Base-by-base conservation (phyloP, 2,329 filamentous ascomycete genomes). In the Paecilomyces niveus region DNA sequence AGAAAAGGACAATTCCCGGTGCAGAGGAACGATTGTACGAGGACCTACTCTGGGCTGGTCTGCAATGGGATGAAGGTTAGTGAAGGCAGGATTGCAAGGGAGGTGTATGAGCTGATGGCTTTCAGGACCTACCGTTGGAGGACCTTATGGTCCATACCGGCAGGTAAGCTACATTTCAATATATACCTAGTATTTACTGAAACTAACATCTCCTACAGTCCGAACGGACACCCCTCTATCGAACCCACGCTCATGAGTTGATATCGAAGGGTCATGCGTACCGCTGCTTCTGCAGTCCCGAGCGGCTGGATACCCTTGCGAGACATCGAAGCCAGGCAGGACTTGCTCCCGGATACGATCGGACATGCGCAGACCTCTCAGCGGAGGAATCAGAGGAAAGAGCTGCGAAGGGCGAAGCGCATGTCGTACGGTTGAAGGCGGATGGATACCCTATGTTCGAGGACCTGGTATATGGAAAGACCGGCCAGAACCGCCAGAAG, bases 41-140 rank as follows among this genome's bases (percentile, higher is more conserved):
- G 59, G 93, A 97, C 70, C 75, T 99, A 57, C 81, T 82, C 76
- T 99, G 94, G 94, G 89, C 92, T 18, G 92, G 92, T 0, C 77
- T 99, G 32, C 78, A 88, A 56, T 99, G 93, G 93, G 92, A 97
- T 74, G 95, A 99, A 84, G 92, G 87, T 87, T 66, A 45, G 66
- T 58, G 33, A 18, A n/a, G 11, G 11, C 50, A 24, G 29, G 29
- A 2, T 33, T 10, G 26, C 26, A 53, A 51, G 11, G 3, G 45
- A 51, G 22, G 6, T 26, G 15, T 13, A 55, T 32, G 57, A 56
- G 45, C 58, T 65, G 58, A 62, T 59, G 24, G 13, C 13, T 26
- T 45, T 35, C 62, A 89, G 88, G 92, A 2, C 94, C 94, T 3
- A 84, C 89, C 66, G 81, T 90, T 45, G 90, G 88, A 35, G 93